phyloP scores from a whole-genome alignment of 2,329 filamentous ascomycete species.

The Colletotrichum endophyticum region DNA sequence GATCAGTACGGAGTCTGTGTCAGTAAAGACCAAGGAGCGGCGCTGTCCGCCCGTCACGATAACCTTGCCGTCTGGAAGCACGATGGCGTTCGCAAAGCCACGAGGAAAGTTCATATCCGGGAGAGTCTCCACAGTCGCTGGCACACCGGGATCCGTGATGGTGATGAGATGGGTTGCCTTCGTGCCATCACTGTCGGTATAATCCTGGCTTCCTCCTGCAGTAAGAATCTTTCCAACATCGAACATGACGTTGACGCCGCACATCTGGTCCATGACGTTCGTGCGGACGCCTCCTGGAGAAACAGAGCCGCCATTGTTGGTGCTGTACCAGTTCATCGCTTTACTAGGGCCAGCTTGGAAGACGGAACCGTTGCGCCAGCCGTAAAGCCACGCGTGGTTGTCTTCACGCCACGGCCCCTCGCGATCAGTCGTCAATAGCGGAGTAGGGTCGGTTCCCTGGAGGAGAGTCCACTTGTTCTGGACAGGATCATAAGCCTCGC shows the following conservation, averaged over 20 bases:
- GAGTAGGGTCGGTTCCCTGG: constrained; percentile 43
- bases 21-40: not conserved
- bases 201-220: constrained; percentile 52
- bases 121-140: constrained; percentile 24
- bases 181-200: constrained; percentile 45
- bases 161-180: constrained; percentile 54
- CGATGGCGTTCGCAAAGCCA: not conserved
- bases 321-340: constrained; percentile 62
- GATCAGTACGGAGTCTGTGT: not conserved
- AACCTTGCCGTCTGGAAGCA: not conserved
- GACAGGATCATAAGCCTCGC: constrained; percentile 55
- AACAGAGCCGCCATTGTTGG: constrained; percentile 43
- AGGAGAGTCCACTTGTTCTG: constrained; percentile 52
- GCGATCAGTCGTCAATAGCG: constrained; percentile 54
- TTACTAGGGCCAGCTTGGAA: constrained; percentile 61
- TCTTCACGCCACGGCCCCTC: constrained; percentile 53
- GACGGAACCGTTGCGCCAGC: constrained; percentile 50
- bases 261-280: constrained; percentile 56
- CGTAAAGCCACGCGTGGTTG: constrained; percentile 36
- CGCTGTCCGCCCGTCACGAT: not conserved
- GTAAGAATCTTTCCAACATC: constrained; percentile 64
- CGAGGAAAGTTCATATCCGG: not conserved
- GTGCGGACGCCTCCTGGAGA: constrained; percentile 40
- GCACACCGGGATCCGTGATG: constrained; percentile 34
- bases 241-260: constrained; percentile 61